A percentile compares a stretch with the other conserved stretches of the same genome.
Conservation (phyloP, 1,284 basidiomycete genomes). For the Singerocomus inundabilis region DNA sequence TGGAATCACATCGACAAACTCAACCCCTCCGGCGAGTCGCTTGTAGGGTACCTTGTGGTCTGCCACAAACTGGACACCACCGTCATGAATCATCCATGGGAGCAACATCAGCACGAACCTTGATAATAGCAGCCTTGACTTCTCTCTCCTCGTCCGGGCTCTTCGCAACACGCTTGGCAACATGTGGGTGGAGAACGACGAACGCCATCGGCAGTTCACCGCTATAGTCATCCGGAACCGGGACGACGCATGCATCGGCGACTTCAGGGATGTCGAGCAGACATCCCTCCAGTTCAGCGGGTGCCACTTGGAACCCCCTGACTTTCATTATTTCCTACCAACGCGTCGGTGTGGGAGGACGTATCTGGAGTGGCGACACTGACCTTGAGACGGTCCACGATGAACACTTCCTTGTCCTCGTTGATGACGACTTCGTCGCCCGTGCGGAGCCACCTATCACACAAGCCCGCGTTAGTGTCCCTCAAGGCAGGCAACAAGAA, state of each 20-base stretch:
- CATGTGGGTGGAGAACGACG: slow-evolving; percentile 43
- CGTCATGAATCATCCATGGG: not conserved
- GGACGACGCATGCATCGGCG: slow-evolving; percentile 72
- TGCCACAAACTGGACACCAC: slow-evolving; percentile 53
- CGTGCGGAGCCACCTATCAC: slow-evolving; percentile 63
- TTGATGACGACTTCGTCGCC: slow-evolving; percentile 66
- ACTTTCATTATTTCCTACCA: slow-evolving; percentile 62
- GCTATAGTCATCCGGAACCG: slow-evolving; percentile 70
- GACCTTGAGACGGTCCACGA: slow-evolving; percentile 71
- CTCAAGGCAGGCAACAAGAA: not conserved
- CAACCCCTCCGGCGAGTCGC: slow-evolving; percentile 54
- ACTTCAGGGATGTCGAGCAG: slow-evolving; percentile 69
- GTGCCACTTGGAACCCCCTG: slow-evolving; percentile 65
- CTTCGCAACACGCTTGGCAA: slow-evolving; percentile 32
- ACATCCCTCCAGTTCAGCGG: slow-evolving; percentile 72
- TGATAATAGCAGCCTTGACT: slow-evolving; percentile 38
- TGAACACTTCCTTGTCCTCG: slow-evolving; percentile 56
- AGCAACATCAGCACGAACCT: slow-evolving; percentile 36
- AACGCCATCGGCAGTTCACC: slow-evolving; percentile 63
- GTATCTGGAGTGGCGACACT: not conserved
- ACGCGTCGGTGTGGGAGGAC: slow-evolving; percentile 1
- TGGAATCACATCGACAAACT: slow-evolving; percentile 53
- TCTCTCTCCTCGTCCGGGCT: slow-evolving; percentile 31
- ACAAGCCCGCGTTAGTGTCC: slow-evolving; percentile 28
- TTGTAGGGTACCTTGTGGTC: slow-evolving; percentile 63